Base-by-base conservation (phyloP, 257 asterid genomes). In the Asclepias syriaca region DNA sequence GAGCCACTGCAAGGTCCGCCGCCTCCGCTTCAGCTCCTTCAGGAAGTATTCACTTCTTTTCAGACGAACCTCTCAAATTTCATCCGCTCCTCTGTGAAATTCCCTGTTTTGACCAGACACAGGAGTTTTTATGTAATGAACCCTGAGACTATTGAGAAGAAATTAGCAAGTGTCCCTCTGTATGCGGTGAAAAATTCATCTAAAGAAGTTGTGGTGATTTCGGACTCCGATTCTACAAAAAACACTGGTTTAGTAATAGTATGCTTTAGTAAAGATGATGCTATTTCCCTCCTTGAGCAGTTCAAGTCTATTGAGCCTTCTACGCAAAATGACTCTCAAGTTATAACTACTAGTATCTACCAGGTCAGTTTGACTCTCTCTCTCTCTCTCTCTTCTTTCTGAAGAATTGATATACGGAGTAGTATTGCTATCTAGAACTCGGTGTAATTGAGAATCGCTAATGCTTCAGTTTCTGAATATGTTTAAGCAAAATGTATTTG, bases 81-180 rank as follows among this genome's bases (percentile, higher is more conserved):
- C 77, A 60, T 85, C 69, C 76, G 81, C 68, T 65, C 80, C 54
- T 83, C 86, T 45, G 69, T 39, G n/a, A 81, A 50, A 60, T 69
- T 53, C 51, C 82, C 87, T 43, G 49, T 77, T 24, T 86, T 68
- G 75, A 94, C 96, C 69, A 77, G 66, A 72, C 37, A 68, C 24
- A 60, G 78, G 21, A 81, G 66, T 16, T 29, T 70, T 53, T 66
- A 86, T 32, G 0, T 18, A 85, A 80, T 84, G 88, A 78, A 88
- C 18, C 70, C 77, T 5, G 92, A 86, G 69, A 81, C 75, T 2
- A 86, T 94, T 56, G 95, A 91, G 74, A 92, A 91, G 84, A 79
- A 97, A 45, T 85, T 94, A 24, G 87, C 97, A 7, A 97, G 95
- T n/a, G 91, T 94, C 46, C 97, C 97, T 9, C 96, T 94, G 0